These are phyloP conservation scores for Wallemia hederae DNA, from an alignment of 1,284 basidiomycete genomes.

Conservation along the genomic window DNA sequence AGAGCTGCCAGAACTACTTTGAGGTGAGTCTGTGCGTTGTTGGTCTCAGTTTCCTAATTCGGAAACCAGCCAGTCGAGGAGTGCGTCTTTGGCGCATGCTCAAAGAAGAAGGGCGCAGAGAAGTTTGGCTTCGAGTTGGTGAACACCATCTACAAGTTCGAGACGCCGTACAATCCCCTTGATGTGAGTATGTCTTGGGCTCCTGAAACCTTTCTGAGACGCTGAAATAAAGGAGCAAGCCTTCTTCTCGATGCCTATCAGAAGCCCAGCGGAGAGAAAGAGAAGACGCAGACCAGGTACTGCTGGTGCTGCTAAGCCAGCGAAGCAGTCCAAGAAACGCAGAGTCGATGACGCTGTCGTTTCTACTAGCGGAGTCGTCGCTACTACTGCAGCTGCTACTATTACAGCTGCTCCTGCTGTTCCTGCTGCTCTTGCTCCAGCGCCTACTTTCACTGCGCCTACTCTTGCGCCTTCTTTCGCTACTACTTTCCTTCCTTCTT, in stretches of 20 bases:
- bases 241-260: neutral
- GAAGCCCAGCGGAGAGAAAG: neutral
- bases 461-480: too few species aligned
- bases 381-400: too few species aligned
- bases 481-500: too few species aligned
- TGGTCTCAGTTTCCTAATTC: neutral
- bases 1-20: neutral
- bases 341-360: too few species aligned
- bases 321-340: too few species aligned
- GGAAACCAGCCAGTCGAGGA: neutral
- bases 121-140: neutral
- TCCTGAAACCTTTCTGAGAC: neutral
- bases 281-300: neutral
- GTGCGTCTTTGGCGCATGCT: neutral
- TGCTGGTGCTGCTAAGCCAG: too few species aligned
- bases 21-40: neutral
- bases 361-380: too few species aligned
- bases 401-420: too few species aligned
- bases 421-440: too few species aligned
- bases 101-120: neutral
- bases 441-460: too few species aligned
- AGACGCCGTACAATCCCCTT: neutral
- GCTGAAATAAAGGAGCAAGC: neutral
- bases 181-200: neutral
- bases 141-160: neutral